Evolutionary conservation across 2,329 filamentous ascomycete species (phyloP).

Genomic region (Fusarium miscanthi): DNA sequence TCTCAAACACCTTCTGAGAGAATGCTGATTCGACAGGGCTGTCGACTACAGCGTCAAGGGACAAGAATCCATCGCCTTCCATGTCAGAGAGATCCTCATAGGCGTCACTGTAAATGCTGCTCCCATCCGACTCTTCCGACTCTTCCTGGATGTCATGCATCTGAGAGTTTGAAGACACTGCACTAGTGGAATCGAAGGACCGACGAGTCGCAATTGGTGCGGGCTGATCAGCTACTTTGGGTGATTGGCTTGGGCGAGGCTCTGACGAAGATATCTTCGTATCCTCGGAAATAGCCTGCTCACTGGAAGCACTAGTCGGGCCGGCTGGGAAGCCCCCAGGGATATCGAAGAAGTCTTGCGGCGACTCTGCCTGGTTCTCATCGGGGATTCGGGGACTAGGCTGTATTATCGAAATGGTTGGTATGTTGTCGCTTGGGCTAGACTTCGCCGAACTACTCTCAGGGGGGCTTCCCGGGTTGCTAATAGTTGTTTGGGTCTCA

Average conservation of each 20-base stretch:
- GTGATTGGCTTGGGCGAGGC: neutral
- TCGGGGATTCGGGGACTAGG: conserved; percentile 54
- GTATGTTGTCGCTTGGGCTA: conserved; percentile 45
- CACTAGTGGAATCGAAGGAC: conserved; percentile 33
- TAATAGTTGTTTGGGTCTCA: conserved; percentile 4
- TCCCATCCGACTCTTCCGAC: conserved; percentile 60
- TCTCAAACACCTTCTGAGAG: conserved; percentile 41
- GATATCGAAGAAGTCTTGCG: conserved; percentile 58
- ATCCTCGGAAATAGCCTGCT: conserved; percentile 7
- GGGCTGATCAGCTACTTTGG: neutral
- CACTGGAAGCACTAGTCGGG: conserved; percentile 33
- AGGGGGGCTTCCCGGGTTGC: neutral
- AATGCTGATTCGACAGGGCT: conserved; percentile 56
- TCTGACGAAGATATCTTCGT: neutral
- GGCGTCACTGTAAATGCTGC: conserved; percentile 79
- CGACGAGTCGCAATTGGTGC: conserved; percentile 25
- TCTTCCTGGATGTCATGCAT: conserved; percentile 53
- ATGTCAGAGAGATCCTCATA: conserved; percentile 76
- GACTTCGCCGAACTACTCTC: conserved; percentile 5
- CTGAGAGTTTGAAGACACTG: conserved; percentile 28
- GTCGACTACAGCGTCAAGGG: conserved; percentile 77
- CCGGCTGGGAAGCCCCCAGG: conserved; percentile 70
- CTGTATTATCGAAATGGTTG: conserved; percentile 58
- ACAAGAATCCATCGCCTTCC: conserved; percentile 75
- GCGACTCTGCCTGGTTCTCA: conserved; percentile 30